Conservation (phyloP, 2,329 filamentous ascomycete genomes). For the Didymellaceae sp. region DNA sequence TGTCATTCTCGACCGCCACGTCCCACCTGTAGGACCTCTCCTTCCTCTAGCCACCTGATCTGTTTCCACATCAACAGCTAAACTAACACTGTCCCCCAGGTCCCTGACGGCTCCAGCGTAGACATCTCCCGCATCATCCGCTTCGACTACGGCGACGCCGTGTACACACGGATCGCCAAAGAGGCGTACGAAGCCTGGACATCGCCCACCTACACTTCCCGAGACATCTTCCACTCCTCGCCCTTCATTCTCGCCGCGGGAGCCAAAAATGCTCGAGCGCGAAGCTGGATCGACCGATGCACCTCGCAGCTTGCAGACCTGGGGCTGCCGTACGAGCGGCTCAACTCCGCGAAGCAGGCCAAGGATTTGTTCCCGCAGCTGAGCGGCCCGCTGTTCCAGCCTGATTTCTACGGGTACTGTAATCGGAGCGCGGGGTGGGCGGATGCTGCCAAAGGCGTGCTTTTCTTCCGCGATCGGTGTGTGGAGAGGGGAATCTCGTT, state of each 20-base stretch:
- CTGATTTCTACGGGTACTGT: background rate
- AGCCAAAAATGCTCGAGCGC: background rate
- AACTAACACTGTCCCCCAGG: background rate
- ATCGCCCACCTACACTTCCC: background rate
- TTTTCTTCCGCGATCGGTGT: slow-evolving; percentile 6
- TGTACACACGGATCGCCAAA: background rate
- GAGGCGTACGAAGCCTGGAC: background rate
- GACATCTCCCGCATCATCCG: background rate
- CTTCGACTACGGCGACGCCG: background rate
- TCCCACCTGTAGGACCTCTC: background rate
- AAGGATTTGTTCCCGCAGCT: background rate
- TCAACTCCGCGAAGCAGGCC: background rate
- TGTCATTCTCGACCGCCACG: background rate
- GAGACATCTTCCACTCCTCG: background rate
- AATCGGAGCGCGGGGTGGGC: background rate
- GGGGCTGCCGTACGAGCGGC: background rate
- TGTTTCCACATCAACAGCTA: too few relatives aligned
- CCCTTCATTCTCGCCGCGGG: background rate
- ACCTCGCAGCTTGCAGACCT: background rate
- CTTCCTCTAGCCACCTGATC: background rate
- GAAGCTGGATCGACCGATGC: background rate
- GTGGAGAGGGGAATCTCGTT: slow-evolving; percentile 15
- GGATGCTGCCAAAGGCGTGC: background rate
- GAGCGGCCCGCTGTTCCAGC: background rate
- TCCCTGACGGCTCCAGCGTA: background rate